These are phyloP conservation scores for Collybia sordida DNA, from an alignment of 768 basidiomycete genomes.

Conservation along the genomic window DNA sequence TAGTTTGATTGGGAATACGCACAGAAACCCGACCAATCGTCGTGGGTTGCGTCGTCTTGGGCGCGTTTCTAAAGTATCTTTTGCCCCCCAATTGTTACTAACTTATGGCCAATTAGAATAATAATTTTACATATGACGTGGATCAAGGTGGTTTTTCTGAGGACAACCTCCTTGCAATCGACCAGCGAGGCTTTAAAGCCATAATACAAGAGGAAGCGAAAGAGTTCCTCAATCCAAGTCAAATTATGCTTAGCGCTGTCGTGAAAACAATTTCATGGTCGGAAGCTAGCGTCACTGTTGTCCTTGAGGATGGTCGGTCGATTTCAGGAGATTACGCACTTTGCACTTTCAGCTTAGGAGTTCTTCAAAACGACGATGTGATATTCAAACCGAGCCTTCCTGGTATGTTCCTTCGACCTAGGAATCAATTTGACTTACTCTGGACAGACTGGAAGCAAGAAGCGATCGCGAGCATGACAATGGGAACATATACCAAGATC, in stretches of 20 bases:
- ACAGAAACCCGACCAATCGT: slow-evolving; percentile 62
- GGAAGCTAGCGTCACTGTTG: slow-evolving; percentile 43
- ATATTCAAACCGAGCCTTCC: slow-evolving; percentile 55
- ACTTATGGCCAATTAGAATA: slow-evolving; percentile 36
- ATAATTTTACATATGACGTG: slow-evolving; percentile 58
- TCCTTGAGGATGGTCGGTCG: slow-evolving; percentile 38
- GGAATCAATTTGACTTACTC: background rate
- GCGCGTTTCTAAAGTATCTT: slow-evolving; percentile 28
- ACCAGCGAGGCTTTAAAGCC: slow-evolving; percentile 62
- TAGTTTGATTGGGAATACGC: slow-evolving; percentile 52
- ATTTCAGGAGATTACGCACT: slow-evolving; percentile 58
- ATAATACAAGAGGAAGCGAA: slow-evolving; percentile 57
- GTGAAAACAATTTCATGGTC: slow-evolving; percentile 49
- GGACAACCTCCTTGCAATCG: slow-evolving; percentile 51
- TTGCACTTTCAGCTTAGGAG: slow-evolving; percentile 70
- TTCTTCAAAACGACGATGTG: slow-evolving; percentile 65
- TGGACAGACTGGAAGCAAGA: slow-evolving; percentile 52
- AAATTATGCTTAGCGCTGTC: slow-evolving; percentile 49
- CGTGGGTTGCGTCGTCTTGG: slow-evolving; percentile 65
- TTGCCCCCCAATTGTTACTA: background rate
- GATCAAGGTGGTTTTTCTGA: slow-evolving; percentile 59
- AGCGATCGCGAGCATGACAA: slow-evolving; percentile 59
- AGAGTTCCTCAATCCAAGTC: slow-evolving; percentile 47
- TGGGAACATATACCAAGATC: slow-evolving; percentile 71
- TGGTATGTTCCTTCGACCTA: slow-evolving; percentile 14